Base-by-base conservation (phyloP, 2,329 filamentous ascomycete genomes). In the Alternaria conjuncta region DNA sequence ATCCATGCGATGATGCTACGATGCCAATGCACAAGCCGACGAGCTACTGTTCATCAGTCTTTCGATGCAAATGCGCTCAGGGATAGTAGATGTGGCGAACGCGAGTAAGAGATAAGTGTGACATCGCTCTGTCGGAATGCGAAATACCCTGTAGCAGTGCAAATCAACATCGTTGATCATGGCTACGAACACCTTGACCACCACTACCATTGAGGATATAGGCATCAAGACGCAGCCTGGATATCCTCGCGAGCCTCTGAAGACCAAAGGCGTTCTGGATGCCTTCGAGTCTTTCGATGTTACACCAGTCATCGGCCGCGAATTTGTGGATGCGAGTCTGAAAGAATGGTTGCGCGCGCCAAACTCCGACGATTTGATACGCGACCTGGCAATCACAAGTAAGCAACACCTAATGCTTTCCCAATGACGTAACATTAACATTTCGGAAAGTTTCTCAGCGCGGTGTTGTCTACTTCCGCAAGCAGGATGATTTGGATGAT, bases 351-450 rank as follows among this genome's bases (percentile, higher is more conserved):
- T 92, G 10, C 81, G 87, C 30, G 86, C 87, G 0, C 83, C 86
- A 0, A 90, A 91, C 71, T 84, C 88, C 0, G 89, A 92, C 58
- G 87, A 89, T 43, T 78, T 91, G 21, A 72, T 92, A 18, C 84
- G 87, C 0, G 90, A 92, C 67, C 81, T 92, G 0, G 90, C 89
- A 8, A 78, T 79, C 55, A 79, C 74, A 4, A 76, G 78, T 77
- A 68, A 46, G n/a, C 9, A 3, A n/a, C 18, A 18, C 4, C 3
- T 10, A 9, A 7, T 9, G 9, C n/a, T 32, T 53, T 43, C 30
- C 13, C 10, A 45, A 41, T n/a, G 10, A 13, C 20, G 3, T 20
- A 20, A 57, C 43, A 43, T 28, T 64, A 32, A 62, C 18, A 30
- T 10, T 6, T 4, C 5, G 3, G 32, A 10, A 8, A 76, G 85